Evolutionary conservation across 1,139 yeast species (phyloP).

Genomic region (Barnettozyma hawaiiensis): DNA sequence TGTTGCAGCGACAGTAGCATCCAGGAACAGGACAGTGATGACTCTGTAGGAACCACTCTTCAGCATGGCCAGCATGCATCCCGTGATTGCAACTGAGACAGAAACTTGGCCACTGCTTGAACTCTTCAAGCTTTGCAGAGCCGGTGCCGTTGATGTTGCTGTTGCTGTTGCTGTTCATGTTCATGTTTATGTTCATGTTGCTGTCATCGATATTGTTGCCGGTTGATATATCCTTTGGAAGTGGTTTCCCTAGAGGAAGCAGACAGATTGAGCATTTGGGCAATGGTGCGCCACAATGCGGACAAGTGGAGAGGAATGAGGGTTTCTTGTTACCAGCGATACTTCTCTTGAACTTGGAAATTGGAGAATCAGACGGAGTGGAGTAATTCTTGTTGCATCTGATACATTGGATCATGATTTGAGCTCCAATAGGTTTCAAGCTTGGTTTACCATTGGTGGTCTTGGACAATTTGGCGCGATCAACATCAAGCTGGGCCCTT

Average conservation of each 20-base stretch:
- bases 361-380: slow-evolving; percentile 22
- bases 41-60: slow-evolving; percentile 89
- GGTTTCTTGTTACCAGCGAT: slow-evolving; percentile 7
- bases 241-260: slow-evolving; percentile 70
- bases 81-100: slow-evolving; percentile 92
- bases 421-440: slow-evolving; percentile 56
- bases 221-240: slow-evolving; percentile 35
- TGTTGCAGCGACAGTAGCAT: slow-evolving; percentile 73
- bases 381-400: slow-evolving; percentile 73
- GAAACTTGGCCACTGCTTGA: slow-evolving; percentile 78
- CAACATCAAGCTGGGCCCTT: slow-evolving; percentile 82
- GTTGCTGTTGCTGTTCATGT: too few species aligned
- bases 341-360: slow-evolving; percentile 6
- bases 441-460: slow-evolving; percentile 45
- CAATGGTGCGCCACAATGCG: slow-evolving; percentile 82
- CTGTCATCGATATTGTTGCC: too few species aligned
- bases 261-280: slow-evolving; percentile 91
- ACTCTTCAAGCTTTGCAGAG: slow-evolving; percentile 25
- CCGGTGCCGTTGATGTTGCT: too few species aligned
- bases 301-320: slow-evolving; percentile 42
- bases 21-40: slow-evolving; percentile 92
- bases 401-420: slow-evolving; percentile 72
- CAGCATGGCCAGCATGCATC: slow-evolving; percentile 91
- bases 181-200: too few species aligned
- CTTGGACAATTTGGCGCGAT: slow-evolving; percentile 59